phyloP scores from a whole-genome alignment of 2,329 filamentous ascomycete genomes.

The Claviceps pazoutovae region DNA sequence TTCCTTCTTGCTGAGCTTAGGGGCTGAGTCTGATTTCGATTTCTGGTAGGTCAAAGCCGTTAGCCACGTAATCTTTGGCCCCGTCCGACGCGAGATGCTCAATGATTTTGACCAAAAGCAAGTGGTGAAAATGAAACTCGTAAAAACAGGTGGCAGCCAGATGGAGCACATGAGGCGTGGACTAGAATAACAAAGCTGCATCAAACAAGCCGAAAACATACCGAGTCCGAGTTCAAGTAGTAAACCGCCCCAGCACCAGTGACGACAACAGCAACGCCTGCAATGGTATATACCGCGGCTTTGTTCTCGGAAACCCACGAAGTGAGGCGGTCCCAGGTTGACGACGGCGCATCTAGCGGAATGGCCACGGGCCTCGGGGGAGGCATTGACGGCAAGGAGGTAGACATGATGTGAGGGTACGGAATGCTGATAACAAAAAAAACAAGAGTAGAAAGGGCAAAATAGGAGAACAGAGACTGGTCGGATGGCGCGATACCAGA shows the following conservation, averaged over 20 bases:
- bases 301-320: slow-evolving; percentile 94
- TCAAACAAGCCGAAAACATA: slow-evolving; percentile 19
- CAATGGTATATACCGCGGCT: slow-evolving; percentile 88
- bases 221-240: slow-evolving; percentile 56
- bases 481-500: slow-evolving; percentile 9
- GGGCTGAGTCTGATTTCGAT: slow-evolving; percentile 31
- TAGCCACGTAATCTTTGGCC: not conserved
- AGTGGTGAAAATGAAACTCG: not conserved
- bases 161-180: not conserved
- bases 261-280: slow-evolving; percentile 82
- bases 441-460: slow-evolving; percentile 11
- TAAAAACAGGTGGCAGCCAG: not conserved
- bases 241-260: slow-evolving; percentile 87
- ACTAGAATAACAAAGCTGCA: not conserved
- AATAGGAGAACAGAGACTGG: slow-evolving; percentile 14
- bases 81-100: too few species aligned
- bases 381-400: slow-evolving; percentile 35
- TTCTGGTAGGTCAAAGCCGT: slow-evolving; percentile 20
- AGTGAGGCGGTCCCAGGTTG: slow-evolving; percentile 79
- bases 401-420: slow-evolving; percentile 24
- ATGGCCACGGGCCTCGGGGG: slow-evolving; percentile 30
- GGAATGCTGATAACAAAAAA: slow-evolving; percentile 10
- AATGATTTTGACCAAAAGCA: not conserved
- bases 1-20: slow-evolving; percentile 81
- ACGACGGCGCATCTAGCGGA: slow-evolving; percentile 44